phyloP scores from a whole-genome alignment of 495 filamentous ascomycete genomes.

The Cercophora sp. region DNA sequence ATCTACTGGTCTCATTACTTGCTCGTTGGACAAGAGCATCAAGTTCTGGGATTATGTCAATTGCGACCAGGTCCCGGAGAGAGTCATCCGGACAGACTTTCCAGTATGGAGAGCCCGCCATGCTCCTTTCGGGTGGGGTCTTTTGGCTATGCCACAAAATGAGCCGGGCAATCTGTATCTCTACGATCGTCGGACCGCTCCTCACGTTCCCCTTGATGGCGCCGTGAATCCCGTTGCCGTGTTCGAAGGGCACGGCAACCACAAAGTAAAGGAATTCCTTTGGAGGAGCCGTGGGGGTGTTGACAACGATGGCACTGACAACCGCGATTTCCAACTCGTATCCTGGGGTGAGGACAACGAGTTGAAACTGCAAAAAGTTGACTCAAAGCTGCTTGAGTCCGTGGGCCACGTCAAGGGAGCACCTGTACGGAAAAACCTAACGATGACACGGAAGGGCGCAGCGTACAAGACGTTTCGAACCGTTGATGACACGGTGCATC shows the following conservation, averaged over 20 bases:
- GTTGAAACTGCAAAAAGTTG: slow-evolving; percentile 73
- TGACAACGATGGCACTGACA: slow-evolving; percentile 63
- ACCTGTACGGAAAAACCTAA: slow-evolving; percentile 59
- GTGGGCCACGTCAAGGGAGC: slow-evolving; percentile 76
- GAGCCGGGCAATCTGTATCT: slow-evolving; percentile 80
- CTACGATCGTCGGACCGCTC: slow-evolving; percentile 62
- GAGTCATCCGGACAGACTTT: slow-evolving; percentile 74
- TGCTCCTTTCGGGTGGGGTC: slow-evolving; percentile 83
- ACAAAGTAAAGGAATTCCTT: slow-evolving; percentile 88
- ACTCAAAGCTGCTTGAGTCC: slow-evolving; percentile 56
- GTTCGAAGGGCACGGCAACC: slow-evolving; percentile 74
- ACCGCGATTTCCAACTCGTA: slow-evolving; percentile 88
- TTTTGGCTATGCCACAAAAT: slow-evolving; percentile 88
- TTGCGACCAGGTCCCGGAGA: slow-evolving; percentile 60
- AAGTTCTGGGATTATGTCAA: slow-evolving; percentile 87
- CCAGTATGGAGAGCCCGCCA: slow-evolving; percentile 93
- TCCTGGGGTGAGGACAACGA: slow-evolving; percentile 88
- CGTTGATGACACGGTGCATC: slow-evolving; percentile 49
- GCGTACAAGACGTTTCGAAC: slow-evolving; percentile 79
- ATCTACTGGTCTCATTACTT: slow-evolving; percentile 70
- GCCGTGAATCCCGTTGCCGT: slow-evolving; percentile 58
- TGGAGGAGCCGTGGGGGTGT: slow-evolving; percentile 81
- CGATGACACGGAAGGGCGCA: slow-evolving; percentile 76
- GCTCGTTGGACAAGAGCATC: slow-evolving; percentile 86
- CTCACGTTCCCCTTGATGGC: slow-evolving; percentile 39